These are phyloP conservation scores for Taphrina flavorubra DNA, from an alignment of 1,139 yeast species.

Conservation along the genomic window DNA sequence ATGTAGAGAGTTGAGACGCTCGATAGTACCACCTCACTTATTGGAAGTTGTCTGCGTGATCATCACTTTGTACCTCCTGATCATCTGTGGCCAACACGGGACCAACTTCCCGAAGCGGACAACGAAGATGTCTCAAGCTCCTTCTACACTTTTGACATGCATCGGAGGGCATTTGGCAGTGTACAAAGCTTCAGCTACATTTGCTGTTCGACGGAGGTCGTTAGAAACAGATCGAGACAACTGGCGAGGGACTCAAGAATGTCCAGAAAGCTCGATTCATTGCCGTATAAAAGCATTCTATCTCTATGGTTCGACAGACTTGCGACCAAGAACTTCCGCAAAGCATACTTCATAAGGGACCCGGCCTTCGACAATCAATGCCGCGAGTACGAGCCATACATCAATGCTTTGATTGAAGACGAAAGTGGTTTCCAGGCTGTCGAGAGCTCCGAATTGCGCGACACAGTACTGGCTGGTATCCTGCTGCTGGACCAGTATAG, in stretches of 20 bases:
- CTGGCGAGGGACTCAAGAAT: not conserved
- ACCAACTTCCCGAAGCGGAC: too few species aligned
- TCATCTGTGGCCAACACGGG: too few species aligned
- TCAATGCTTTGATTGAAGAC: slow-evolving; percentile 7
- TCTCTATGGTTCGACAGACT: slow-evolving; percentile 13
- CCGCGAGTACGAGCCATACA: slow-evolving; percentile 15
- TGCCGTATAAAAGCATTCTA: slow-evolving; percentile 5
- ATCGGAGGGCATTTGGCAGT: too few species aligned
- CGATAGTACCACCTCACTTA: too few species aligned
- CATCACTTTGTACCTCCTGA: too few species aligned
- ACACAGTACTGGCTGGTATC: slow-evolving; percentile 8
- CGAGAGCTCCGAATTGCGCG: not conserved
- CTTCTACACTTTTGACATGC: too few species aligned
- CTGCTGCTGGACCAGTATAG: slow-evolving; percentile 26
- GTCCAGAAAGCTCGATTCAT: not conserved
- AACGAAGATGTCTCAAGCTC: too few species aligned
- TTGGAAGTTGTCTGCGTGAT: too few species aligned
- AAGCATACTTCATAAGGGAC: slow-evolving; percentile 22
- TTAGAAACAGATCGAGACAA: too few species aligned
- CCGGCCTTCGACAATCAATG: slow-evolving; percentile 13
- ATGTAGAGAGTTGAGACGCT: too few species aligned
- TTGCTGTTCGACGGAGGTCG: too few species aligned
- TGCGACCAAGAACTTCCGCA: not conserved
- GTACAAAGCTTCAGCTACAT: too few species aligned
- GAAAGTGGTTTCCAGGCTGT: not conserved